Conservation (phyloP, 768 basidiomycete species). For the Lactarius trivialis region DNA sequence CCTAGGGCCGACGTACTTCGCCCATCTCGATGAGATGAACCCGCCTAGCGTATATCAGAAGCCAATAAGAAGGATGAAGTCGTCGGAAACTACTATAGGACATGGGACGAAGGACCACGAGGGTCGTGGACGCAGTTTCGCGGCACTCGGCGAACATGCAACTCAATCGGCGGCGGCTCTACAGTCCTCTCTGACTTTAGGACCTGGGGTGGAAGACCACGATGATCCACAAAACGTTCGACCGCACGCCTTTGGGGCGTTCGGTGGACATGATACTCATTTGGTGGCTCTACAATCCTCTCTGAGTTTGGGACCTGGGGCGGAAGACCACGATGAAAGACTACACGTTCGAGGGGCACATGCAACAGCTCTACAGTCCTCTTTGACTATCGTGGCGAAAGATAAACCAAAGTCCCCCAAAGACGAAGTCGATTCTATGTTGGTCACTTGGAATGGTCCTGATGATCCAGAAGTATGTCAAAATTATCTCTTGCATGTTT, state of each 20-base stretch:
- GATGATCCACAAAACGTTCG: conserved; percentile 5
- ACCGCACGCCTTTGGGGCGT: not conserved
- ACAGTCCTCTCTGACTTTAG: not conserved
- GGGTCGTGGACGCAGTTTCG: not conserved
- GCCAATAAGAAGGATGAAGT: not conserved
- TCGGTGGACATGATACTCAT: not conserved
- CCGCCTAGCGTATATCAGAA: conserved; percentile 14
- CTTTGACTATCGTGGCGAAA: not conserved
- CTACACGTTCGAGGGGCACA: not conserved
- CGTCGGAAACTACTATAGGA: conserved; percentile 5
- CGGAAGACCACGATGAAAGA: conserved; percentile 5
- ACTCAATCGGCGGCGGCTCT: not conserved
- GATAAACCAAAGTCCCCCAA: not conserved
- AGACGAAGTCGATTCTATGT: conserved; percentile 18
- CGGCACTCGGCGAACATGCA: not conserved
- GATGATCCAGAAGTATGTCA: conserved; percentile 19
- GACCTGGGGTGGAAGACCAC: not conserved
- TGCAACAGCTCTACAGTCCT: not conserved
- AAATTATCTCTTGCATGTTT: not conserved
- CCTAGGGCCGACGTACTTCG: conserved; percentile 25
- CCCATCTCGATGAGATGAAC: conserved; percentile 19
- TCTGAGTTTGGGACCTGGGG: not conserved
- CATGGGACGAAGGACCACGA: conserved; percentile 2
- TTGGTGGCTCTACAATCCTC: not conserved
- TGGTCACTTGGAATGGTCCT: conserved; percentile 28